A percentile compares a stretch with the other conserved stretches of the same genome.
Evolutionary conservation across 306 rosid species (phyloP).

Genomic region (Hippophae rhamnoides): DNA sequence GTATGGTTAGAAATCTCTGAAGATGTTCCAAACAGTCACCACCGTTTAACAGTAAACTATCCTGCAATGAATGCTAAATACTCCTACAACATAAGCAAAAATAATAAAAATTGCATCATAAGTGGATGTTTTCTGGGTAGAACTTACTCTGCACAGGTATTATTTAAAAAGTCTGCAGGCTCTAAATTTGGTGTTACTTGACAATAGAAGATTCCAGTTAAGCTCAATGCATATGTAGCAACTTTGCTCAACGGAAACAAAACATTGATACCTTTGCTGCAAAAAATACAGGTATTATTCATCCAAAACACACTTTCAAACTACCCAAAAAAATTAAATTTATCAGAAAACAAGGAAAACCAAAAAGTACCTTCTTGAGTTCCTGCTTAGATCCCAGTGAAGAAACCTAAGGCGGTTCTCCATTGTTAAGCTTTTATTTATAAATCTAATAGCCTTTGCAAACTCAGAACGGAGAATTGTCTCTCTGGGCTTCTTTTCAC

Average conservation of each 20-base stretch:
- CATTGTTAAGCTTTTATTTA: conserved; percentile 44
- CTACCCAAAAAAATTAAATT: too few species aligned
- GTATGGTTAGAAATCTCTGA: background rate
- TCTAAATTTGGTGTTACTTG: conserved; percentile 36
- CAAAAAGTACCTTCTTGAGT: conserved; percentile 58
- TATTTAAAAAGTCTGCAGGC: conserved; percentile 28
- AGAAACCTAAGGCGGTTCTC: conserved; percentile 60
- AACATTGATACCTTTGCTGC: conserved; percentile 76
- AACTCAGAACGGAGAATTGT: conserved; percentile 76
- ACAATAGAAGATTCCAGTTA: conserved; percentile 74
- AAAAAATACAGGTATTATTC: conserved; percentile 17
- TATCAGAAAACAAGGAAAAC: background rate
- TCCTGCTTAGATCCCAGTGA: conserved; percentile 84
- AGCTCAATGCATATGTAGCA: conserved; percentile 55
- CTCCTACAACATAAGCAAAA: background rate
- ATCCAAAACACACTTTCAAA: too few species aligned
- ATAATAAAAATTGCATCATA: background rate
- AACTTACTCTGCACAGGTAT: conserved; percentile 60
- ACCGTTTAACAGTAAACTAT: background rate
- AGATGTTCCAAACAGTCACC: background rate
- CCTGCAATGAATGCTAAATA: conserved; percentile 1
- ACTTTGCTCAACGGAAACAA: conserved; percentile 61
- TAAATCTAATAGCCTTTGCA: conserved; percentile 63
- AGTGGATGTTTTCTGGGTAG: background rate
- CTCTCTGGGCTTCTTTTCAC: conserved; percentile 89